Evolutionary conservation across 257 asterid genomes (phyloP).

Genomic region (Solanum lycopersicoides): DNA sequence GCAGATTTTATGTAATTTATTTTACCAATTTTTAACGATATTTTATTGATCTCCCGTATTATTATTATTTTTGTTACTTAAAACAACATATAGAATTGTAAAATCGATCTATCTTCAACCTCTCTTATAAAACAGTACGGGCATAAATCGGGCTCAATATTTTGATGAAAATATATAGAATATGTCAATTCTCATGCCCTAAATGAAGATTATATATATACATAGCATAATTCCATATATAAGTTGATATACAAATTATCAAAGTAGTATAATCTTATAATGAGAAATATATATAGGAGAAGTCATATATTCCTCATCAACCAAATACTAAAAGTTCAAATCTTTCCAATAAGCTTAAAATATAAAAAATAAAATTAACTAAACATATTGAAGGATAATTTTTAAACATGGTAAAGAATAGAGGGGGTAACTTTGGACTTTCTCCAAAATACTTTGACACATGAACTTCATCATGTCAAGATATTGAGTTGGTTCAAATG

Average conservation of each 20-base stretch:
- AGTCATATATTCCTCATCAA: background rate
- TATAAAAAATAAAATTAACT: background rate
- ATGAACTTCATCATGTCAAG: background rate
- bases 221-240: too few relatives aligned
- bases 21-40: background rate
- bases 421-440: background rate
- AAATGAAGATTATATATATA: too few relatives aligned
- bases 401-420: too few relatives aligned
- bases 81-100: too few relatives aligned
- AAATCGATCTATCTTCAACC: background rate
- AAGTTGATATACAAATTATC: background rate
- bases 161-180: background rate
- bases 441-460: background rate
- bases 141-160: too few relatives aligned
- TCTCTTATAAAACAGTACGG: background rate
- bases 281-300: background rate
- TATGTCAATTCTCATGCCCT: background rate
- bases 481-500: too few relatives aligned
- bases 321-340: background rate
- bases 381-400: background rate
- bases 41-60: too few relatives aligned
- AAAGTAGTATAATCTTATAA: background rate
- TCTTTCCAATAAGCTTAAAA: background rate
- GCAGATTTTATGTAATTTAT: background rate
- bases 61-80: too few relatives aligned